Conservation (phyloP, 2,329 filamentous ascomycete species). For the Calonectria honghensis region DNA sequence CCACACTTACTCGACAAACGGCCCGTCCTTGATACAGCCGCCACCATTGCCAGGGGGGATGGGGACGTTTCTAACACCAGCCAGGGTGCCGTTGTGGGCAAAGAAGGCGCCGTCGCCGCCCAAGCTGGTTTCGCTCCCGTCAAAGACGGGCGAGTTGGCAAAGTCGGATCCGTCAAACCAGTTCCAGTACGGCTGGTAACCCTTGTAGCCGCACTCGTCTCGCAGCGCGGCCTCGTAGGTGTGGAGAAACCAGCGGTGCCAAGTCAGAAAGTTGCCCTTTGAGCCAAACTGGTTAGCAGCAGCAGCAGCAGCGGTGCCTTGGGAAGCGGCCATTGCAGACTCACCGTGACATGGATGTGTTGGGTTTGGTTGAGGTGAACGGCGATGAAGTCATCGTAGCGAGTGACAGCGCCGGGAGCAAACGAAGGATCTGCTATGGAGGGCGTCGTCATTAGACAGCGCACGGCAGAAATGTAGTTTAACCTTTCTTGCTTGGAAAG, state of each 20-base stretch:
- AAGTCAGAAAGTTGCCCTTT: slow-evolving; percentile 50
- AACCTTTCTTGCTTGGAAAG: slow-evolving; percentile 10
- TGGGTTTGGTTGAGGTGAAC: slow-evolving; percentile 68
- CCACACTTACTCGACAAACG: slow-evolving; percentile 35
- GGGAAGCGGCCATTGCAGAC: neutral
- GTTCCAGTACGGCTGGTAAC: slow-evolving; percentile 68
- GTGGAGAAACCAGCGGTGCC: slow-evolving; percentile 55
- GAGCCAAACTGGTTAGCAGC: neutral
- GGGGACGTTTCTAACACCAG: slow-evolving; percentile 47
- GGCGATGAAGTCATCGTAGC: slow-evolving; percentile 70
- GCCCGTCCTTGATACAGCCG: slow-evolving; percentile 47
- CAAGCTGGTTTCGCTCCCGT: slow-evolving; percentile 59
- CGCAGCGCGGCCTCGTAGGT: slow-evolving; percentile 52
- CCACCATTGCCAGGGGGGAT: slow-evolving; percentile 47
- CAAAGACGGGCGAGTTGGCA: slow-evolving; percentile 71
- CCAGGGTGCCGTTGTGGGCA: slow-evolving; percentile 2
- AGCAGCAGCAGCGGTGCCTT: neutral
- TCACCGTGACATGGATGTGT: slow-evolving; percentile 62
- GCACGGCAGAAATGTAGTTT: slow-evolving; percentile 64
- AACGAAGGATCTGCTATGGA: slow-evolving; percentile 55
- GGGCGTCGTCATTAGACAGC: slow-evolving; percentile 62
- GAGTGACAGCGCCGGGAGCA: slow-evolving; percentile 62
- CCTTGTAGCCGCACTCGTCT: slow-evolving; percentile 57
- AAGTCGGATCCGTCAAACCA: slow-evolving; percentile 68
- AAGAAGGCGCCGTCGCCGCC: slow-evolving; percentile 15